Evolutionary conservation across 345 rosid species (phyloP), one percentile per base, ranked within the genome.

Genomic region (Carallia pectinifolia): DNA sequence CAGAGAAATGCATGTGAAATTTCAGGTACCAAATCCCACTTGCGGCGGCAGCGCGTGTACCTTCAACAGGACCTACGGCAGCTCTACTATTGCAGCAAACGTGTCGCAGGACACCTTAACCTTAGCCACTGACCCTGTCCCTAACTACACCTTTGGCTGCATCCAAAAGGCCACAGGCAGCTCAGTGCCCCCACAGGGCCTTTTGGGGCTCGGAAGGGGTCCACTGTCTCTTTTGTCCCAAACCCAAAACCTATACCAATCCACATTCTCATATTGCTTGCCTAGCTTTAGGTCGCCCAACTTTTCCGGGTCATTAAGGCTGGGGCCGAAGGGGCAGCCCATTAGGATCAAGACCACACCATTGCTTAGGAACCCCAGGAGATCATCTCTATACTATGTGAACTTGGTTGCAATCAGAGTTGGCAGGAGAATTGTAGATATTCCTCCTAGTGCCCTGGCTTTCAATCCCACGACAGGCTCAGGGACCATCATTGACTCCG

Each of bases 401-500:
- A 90, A 90, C 63, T 64, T 95, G 90, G 56, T 82, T 33, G 93
- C 83, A 1, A 85, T 95, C 56, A 81, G 89, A 23, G 96, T 95
- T 18, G 99, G 99, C 1, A 79, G 83, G 37, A 90, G 53, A 68
- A 67, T 85, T 62, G 91, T 92, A 27, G 88, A 85, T 53, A 88
- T 95, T 50, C 97, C 97, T 23, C 64, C 90, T 6, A 66, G 33
- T 70, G 87, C 94, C 59, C 62, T 93, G 16, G 93, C 88, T 33
- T 95, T 92, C 78, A 74, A 92, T 73, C 85, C 92, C 23, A 56
- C 84, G 23, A 85, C 92, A 0, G 98, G 98, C 6, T 91, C 94
- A 0, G 99, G 98, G 18, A 92, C 99, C 74, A 80, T 92, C 79
- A 64, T 95, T 69, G 99, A 95, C 82, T 92, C 99, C 2, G 99